Evolutionary conservation across 441 rosid species (phyloP), one percentile per base, ranked within the genome.

Genomic region (Brassica hybrid): DNA sequence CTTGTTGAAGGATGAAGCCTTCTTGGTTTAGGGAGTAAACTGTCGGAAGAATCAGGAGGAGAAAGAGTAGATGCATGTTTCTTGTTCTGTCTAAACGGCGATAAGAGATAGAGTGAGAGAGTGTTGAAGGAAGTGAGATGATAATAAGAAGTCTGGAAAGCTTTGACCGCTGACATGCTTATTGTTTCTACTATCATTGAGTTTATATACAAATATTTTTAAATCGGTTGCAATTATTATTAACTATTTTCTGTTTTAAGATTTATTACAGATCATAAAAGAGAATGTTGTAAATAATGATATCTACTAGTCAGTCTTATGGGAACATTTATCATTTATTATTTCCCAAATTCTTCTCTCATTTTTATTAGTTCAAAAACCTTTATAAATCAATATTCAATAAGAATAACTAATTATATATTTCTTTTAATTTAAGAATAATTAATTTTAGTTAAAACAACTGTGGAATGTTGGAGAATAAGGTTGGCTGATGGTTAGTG

Each of bases 1-100:
- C 81, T 71, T 83, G 84, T 48, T 84, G 88, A 21, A 96, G 94
- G 78, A 80, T 86, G 16, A 87, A 88, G 3, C 93, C 98, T 78
- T 95, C 97, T 19, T 90, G 96, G 91, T 86, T 94, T 0, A 92
- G 85, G 11, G 91, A 82, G 32, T 79, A 70, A 78, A 36, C 68
- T 1, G 50, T 73, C 71, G 69, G 72, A 21, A 72, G 38, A 2
- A 50, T 6, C 59, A 83, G 17, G 67, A 69, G 64, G 64, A 81
- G 38, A 65, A 80, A 38, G 30, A 71, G 72, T 23, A 78, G 54
- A 65, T 78, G 16, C 67, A 81, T 62, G 3, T 27, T 61, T 27
- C n/a, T 25, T 59, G 17, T 65, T 50, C 48, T 38, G 12, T 41
- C 32, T 21, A 2, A 21, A 45, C 34, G 8, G 57, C 52, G 52